These are phyloP conservation scores for Fomitopsis schrenkii DNA, from an alignment of 1,284 basidiomycete genomes.

Conservation along the genomic window DNA sequence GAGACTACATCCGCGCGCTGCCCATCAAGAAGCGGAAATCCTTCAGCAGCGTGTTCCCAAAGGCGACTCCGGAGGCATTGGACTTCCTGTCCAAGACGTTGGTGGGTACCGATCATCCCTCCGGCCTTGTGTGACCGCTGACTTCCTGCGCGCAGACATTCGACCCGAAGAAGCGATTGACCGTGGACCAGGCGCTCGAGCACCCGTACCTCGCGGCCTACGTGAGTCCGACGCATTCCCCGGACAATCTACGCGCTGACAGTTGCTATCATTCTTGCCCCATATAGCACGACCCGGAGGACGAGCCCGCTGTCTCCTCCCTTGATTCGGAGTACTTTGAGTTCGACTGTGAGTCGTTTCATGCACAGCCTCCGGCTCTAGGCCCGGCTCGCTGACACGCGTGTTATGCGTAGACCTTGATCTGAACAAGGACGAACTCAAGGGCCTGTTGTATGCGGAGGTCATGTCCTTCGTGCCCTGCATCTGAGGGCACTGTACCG, in stretches of 20 bases:
- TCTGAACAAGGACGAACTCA: conserved; percentile 72
- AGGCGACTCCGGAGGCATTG: conserved; percentile 69
- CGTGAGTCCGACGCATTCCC: conserved; percentile 33
- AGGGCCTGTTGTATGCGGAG: conserved; percentile 37
- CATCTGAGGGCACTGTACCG: conserved; percentile 12
- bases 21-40: conserved; percentile 65
- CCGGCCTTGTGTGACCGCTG: background rate
- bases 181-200: conserved; percentile 79
- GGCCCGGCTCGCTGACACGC: background rate
- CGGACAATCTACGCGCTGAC: background rate
- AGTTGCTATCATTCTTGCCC: background rate
- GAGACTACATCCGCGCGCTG: conserved; percentile 80
- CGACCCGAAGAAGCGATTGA: conserved; percentile 84
- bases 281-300: conserved; percentile 76
- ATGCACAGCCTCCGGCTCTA: background rate
- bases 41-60: conserved; percentile 64
- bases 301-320: conserved; percentile 74
- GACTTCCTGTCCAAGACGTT: conserved; percentile 83
- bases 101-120: conserved; percentile 40
- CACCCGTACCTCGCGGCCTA: conserved; percentile 71
- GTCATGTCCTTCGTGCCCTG: conserved; percentile 21
- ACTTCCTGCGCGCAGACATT: conserved; percentile 49
- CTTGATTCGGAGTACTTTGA: conserved; percentile 84
- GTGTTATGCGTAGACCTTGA: conserved; percentile 59
- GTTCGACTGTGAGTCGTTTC: conserved; percentile 60